These are phyloP conservation scores for Mucor mucedo DNA, from an alignment of 371 early-diverging fungal species.

Conservation along the genomic window DNA sequence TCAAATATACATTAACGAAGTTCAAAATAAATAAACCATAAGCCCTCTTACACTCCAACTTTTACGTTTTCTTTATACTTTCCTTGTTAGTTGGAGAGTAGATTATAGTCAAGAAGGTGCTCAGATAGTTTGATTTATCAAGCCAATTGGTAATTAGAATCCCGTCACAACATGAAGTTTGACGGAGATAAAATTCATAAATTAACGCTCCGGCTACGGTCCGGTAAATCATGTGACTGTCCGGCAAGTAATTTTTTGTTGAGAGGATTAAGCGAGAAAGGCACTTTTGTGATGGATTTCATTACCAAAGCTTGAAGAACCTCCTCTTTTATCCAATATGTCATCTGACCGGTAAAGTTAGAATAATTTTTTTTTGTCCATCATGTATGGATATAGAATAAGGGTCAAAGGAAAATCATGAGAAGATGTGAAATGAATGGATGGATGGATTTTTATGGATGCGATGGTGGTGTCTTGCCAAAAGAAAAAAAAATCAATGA, in stretches of 20 bases:
- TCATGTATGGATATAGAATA: neutral
- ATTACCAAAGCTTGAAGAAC: conserved; percentile 16
- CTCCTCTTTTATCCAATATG: conserved; percentile 29
- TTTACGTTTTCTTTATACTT: too few relatives aligned
- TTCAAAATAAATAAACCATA: too few relatives aligned
- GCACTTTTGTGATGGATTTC: conserved; percentile 13
- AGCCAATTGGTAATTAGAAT: too few relatives aligned
- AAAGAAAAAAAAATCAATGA: neutral
- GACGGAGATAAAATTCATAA: too few relatives aligned
- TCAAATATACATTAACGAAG: too few relatives aligned
- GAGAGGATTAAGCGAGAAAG: conserved; percentile 3
- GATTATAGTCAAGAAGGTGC: too few relatives aligned
- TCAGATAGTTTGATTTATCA: too few relatives aligned
- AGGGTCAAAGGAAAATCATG: neutral
- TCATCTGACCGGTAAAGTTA: conserved; percentile 26
- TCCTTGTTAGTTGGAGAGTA: too few relatives aligned
- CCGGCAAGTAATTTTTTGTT: conserved; percentile 10
- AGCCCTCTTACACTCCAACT: too few relatives aligned
- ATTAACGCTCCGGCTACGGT: too few relatives aligned
- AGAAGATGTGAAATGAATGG: neutral
- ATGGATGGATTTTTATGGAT: conserved; percentile 11
- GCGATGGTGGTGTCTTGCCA: neutral
- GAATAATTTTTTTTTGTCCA: neutral
- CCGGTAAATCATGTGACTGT: conserved; percentile 4
- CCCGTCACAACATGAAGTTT: too few relatives aligned